These are phyloP conservation scores for Incumbomyces delicatus DNA, from an alignment of 2,329 filamentous ascomycete genomes.

Conservation along the genomic window DNA sequence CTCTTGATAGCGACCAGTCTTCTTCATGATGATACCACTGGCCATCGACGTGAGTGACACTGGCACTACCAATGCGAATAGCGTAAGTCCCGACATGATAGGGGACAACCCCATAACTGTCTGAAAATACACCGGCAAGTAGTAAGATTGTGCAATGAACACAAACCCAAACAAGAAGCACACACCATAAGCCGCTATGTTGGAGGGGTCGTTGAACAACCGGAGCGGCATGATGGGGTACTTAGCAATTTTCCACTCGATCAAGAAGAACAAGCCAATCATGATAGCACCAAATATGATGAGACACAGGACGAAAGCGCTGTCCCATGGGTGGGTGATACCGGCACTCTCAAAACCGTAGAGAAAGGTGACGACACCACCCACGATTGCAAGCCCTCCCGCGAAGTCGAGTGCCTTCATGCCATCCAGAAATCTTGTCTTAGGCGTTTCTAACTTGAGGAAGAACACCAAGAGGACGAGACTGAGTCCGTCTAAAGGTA, in stretches of 20 bases:
- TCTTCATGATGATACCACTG: conserved; percentile 62
- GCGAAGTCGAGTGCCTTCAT: conserved; percentile 54
- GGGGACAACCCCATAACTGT: conserved; percentile 59
- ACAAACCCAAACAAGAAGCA: conserved; percentile 66
- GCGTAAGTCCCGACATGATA: conserved; percentile 62
- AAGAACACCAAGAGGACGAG: conserved; percentile 51
- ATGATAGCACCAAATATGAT: conserved; percentile 38
- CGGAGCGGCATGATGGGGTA: conserved; percentile 56
- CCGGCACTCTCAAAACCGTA: conserved; percentile 63
- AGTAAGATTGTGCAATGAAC: conserved; percentile 71
- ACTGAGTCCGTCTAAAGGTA: conserved; percentile 51
- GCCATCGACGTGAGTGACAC: conserved; percentile 53
- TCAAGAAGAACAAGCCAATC: conserved; percentile 42
- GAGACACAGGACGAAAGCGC: conserved; percentile 40
- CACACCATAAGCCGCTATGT: conserved; percentile 51
- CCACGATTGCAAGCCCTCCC: conserved; percentile 54
- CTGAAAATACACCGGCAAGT: conserved; percentile 78
- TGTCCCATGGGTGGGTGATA: conserved; percentile 43
- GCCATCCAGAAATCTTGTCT: conserved; percentile 47
- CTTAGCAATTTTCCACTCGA: conserved; percentile 51
- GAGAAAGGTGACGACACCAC: conserved; percentile 58
- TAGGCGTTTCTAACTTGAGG: conserved; percentile 52
- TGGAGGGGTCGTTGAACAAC: conserved; percentile 21
- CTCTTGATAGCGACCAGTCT: conserved; percentile 56
- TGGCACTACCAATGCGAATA: conserved; percentile 60